Conservation (phyloP, 306 rosid genomes). For the Vigna angularis region DNA sequence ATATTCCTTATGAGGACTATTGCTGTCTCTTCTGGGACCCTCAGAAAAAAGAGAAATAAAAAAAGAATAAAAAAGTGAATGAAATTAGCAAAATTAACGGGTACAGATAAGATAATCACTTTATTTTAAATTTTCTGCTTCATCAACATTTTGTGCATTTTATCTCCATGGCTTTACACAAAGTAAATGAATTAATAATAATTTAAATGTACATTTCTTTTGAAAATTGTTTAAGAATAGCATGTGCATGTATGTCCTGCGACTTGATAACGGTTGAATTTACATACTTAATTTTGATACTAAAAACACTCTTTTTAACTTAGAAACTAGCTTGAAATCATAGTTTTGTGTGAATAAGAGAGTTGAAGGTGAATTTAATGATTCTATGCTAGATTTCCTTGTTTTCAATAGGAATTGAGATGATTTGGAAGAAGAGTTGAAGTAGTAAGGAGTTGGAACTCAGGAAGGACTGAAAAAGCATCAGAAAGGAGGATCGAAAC, state of each 20-base stretch:
- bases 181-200: neutral
- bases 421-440: too few relatives aligned
- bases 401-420: too few relatives aligned
- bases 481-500: too few relatives aligned
- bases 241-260: neutral
- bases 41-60: neutral
- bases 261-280: neutral
- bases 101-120: neutral
- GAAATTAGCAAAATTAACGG: conserved; percentile 22
- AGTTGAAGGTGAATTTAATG: too few relatives aligned
- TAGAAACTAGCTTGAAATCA: too few relatives aligned
- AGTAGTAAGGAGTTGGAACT: too few relatives aligned
- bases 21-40: neutral
- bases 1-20: neutral
- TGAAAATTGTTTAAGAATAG: conserved; percentile 13
- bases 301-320: too few relatives aligned
- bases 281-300: too few relatives aligned
- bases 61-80: neutral
- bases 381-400: too few relatives aligned
- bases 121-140: neutral
- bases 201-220: neutral
- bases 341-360: too few relatives aligned
- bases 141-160: conserved; percentile 20
- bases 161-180: neutral
- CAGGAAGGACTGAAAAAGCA: too few relatives aligned